Evolutionary conservation across 495 filamentous ascomycete species (phyloP).

Genomic region (Aspergillus heteromorphus): DNA sequence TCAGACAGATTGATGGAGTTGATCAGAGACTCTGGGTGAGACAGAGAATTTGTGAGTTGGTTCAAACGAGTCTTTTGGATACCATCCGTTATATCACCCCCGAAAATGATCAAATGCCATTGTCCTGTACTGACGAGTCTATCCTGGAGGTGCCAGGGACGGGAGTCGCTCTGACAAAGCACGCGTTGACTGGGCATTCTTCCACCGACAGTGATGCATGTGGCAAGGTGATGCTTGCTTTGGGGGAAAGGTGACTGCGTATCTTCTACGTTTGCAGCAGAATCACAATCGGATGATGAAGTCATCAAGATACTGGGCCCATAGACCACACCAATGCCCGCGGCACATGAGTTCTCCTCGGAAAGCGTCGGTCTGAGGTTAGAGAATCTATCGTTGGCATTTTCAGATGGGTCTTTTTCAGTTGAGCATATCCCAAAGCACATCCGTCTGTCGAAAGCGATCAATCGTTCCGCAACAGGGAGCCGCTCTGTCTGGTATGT

Average conservation of each 20-base stretch:
- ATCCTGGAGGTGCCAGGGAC: conserved; percentile 25
- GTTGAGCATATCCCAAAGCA: conserved; percentile 15
- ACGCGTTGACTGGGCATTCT: conserved; percentile 38
- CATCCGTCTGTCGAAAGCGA: conserved; percentile 55
- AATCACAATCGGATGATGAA: not conserved
- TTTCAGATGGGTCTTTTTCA: not conserved
- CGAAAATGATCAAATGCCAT: conserved; percentile 56
- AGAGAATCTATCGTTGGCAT: not conserved
- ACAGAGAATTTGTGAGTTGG: conserved; percentile 17
- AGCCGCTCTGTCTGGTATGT: conserved; percentile 61
- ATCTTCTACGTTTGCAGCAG: conserved; percentile 9
- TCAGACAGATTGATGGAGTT: conserved; percentile 24
- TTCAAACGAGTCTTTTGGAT: conserved; percentile 35
- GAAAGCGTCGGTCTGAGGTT: not conserved
- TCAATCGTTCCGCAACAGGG: conserved; percentile 56
- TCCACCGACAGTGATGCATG: conserved; percentile 35
- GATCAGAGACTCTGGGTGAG: not conserved
- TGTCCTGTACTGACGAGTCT: conserved; percentile 35
- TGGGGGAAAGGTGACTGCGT: not conserved
- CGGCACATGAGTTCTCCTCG: conserved; percentile 4
- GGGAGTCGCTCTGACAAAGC: conserved; percentile 39
- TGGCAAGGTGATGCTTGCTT: conserved; percentile 24
- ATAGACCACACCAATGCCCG: conserved; percentile 2
- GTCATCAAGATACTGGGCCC: not conserved
- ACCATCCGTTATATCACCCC: conserved; percentile 42